Base-by-base conservation (phyloP, 345 rosid species). In the Gossypium ekmanianum region DNA sequence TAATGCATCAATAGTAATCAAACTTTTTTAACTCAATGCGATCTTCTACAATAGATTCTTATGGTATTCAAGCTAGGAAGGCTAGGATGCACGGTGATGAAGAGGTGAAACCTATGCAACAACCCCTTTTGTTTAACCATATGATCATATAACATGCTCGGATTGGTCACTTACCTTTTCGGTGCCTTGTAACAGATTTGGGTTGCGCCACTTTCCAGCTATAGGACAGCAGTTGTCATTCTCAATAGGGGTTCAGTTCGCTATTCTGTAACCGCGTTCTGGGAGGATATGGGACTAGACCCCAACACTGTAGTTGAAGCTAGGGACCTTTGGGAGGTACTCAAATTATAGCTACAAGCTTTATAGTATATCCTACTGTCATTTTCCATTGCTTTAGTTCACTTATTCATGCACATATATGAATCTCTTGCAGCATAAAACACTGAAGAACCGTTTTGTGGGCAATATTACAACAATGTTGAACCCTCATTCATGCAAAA, bases 291-390 rank as follows among this genome's bases (percentile, higher is more conserved):
- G 43, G 94, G 85, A 11, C 84, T 94, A 18, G 78, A 86, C 27
- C 64, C 82, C 14, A 82, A 84, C 2, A 80, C 73, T 61, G 74
- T 81, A 4, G 88, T 83, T 17, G 83, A 83, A 77, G 91, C 88
- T 67, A 79, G 92, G 74, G 97, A 92, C 80, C 79, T 92, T 22
- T 92, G 98, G 97, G 72, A 87, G 92, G 97, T 90, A 87, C 71
- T 10, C 50, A 5, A 17, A 7, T 4, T 47, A 44, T 2, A n/a
- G 52, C n/a, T 17, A 11, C 27, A 16, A 17, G 11, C 43, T 54
- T 50, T 41, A 34, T 52, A 11, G 26, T 9, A 69, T 58, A 69
- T 34, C 13, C 16, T 59, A 24, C 29, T 44, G 20, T 61, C 9
- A 11, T 7, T 59, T 57, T 45, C 8, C 17, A 18, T 1, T 64